Evolutionary conservation across 176 grass and related monocot species (phyloP), one percentile per base, ranked within the genome.

Genomic region (Oryza glaberrima): DNA sequence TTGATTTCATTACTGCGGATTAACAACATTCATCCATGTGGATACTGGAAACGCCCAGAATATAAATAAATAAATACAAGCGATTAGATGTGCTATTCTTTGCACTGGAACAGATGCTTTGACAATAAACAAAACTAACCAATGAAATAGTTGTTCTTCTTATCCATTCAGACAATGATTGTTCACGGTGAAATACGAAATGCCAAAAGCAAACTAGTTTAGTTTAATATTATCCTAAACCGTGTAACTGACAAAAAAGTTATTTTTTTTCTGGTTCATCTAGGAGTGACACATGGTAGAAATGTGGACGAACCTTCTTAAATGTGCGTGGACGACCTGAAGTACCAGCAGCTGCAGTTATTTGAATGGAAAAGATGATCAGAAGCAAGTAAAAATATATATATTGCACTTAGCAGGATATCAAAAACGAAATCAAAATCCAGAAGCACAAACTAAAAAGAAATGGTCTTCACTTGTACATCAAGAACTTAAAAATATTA

Each of bases 301-400:
- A 72, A 71, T 10, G 23, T 23, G 20, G 32, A 5, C 72, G 28
- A 30, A 98, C 95, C 93, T 93, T 89, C 77, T 88, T 98, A 90
- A 95, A 98, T 9, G 87, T 92, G 64, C 90, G 88, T 26, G 92
- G 95, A 6, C 95, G 93, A 56, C 78, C 68, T 82, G 95, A 98
- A 20, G 89, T 90, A 79, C 95, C 95, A 88, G 95, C 79, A 77
- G 84, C 95, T 98, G 92, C 85, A 92, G 88, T 81, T 69, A 91
- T 86, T 84, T 92, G 45, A 84, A 72, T 20, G 7, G n/a, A 12
- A 69, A 77, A 22, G 9, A 16, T 54, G 34, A 65, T 85, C 51
- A 77, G 35, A 82, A 46, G 38, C 16, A 66, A 46, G 68, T 13
- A 20, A 65, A 77, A 46, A 71, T 73, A 32, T 41, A 73, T 48